A percentile compares a stretch with the other conserved stretches of the same genome.
Conservation (phyloP, 148 eudicot genomes). For the Heliosperma pusillum region DNA sequence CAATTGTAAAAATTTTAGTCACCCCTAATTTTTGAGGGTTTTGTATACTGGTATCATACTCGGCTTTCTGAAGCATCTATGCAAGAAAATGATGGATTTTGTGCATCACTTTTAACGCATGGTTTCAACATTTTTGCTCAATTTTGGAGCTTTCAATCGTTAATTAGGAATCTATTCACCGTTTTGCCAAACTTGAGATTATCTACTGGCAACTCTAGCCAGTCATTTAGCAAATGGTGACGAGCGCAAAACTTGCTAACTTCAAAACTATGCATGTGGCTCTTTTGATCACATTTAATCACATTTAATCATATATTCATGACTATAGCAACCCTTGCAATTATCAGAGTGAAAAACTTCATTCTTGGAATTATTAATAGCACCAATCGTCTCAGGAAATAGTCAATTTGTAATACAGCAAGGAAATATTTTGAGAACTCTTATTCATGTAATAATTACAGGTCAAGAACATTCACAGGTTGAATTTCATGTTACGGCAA, state of each 20-base stretch:
- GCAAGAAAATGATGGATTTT: not conserved
- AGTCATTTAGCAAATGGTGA: not conserved
- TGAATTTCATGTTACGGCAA: constrained; percentile 18
- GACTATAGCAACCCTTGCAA: no score
- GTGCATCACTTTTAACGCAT: not conserved
- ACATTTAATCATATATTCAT: not conserved
- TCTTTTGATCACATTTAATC: not conserved
- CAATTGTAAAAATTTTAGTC: constrained; percentile 15
- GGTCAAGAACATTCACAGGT: constrained; percentile 17
- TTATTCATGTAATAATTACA: constrained; percentile 10
- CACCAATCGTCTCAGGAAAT: not conserved
- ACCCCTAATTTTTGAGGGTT: not conserved
- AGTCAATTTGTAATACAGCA: not conserved
- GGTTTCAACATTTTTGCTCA: not conserved
- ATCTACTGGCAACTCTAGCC: not conserved
- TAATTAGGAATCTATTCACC: no score
- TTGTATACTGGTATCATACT: constrained; percentile 2
- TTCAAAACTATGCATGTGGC: no score
- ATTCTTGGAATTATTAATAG: not conserved
- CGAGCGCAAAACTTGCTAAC: no score
- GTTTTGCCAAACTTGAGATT: not conserved
- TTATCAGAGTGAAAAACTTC: no score
- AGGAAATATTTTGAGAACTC: not conserved
- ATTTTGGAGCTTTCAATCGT: not conserved
- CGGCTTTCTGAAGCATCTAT: not conserved